These are phyloP conservation scores for Ramularia endophylla DNA, from an alignment of 2,329 filamentous ascomycete species.

Conservation along the genomic window DNA sequence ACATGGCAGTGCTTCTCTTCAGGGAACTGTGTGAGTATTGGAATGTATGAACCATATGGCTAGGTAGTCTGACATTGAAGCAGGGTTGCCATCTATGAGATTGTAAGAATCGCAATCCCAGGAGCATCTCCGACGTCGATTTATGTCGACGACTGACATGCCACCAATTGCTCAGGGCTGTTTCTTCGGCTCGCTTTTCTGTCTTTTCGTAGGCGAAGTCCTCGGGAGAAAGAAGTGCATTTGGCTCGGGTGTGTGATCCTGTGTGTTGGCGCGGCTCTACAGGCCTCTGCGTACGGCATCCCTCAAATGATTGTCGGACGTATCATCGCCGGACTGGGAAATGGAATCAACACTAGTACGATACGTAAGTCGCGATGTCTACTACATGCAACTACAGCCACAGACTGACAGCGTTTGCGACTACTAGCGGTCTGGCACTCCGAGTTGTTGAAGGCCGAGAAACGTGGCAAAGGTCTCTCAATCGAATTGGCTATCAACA, in stretches of 20 bases:
- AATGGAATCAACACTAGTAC: slow-evolving; percentile 46
- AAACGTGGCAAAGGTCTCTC: slow-evolving; percentile 35
- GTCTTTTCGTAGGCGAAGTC: slow-evolving; percentile 41
- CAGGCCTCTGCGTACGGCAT: slow-evolving; percentile 38
- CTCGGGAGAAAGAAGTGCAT: slow-evolving; percentile 44
- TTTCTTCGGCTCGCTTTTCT: slow-evolving; percentile 49
- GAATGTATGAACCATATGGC: no score
- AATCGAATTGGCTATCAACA: no score
- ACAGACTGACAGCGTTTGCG: no score
- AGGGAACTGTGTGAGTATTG: no score
- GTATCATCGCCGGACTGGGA: slow-evolving; percentile 42
- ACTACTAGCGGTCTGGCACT: slow-evolving; percentile 38
- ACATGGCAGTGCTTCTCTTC: no score
- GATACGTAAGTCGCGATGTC: no score
- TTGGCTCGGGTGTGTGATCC: slow-evolving; percentile 41
- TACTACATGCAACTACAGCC: no score
- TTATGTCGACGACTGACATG: no score
- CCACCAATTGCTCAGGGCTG: no score
- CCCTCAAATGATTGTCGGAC: slow-evolving; percentile 39
- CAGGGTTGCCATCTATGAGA: slow-evolving; percentile 54
- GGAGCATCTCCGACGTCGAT: no score
- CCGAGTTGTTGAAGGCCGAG: slow-evolving; percentile 38
- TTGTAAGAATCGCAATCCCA: no score
- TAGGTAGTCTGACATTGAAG: no score
- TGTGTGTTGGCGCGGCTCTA: slow-evolving; percentile 40